Evolutionary conservation across 352 stramenopile genomes (phyloP).

Genomic region (Phytophthora fragariaefolia): DNA sequence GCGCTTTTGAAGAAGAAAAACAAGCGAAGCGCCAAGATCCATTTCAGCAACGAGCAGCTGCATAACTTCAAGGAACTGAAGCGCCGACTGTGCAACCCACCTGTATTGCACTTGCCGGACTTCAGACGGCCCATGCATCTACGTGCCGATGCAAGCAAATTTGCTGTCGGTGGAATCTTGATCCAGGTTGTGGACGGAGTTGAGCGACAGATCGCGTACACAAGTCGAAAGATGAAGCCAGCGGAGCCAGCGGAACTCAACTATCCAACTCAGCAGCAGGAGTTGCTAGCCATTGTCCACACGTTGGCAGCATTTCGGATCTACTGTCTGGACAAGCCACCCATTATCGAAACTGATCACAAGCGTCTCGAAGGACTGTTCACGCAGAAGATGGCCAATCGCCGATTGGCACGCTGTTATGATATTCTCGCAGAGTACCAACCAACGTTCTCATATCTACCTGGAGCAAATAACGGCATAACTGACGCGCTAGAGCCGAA

Average conservation of each 20-base stretch:
- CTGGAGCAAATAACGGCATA: slow-evolving; percentile 26
- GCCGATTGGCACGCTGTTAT: slow-evolving; percentile 12
- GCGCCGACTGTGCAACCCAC: not conserved
- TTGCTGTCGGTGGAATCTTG: slow-evolving; percentile 6
- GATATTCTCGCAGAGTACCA: slow-evolving; percentile 20
- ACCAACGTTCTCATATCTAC: slow-evolving; percentile 26
- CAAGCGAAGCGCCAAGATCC: slow-evolving; percentile 8
- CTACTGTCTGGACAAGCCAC: slow-evolving; percentile 6
- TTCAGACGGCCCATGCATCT: slow-evolving; percentile 7
- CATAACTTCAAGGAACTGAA: slow-evolving; percentile 12
- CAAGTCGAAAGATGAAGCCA: slow-evolving; percentile 28
- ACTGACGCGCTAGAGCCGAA: slow-evolving; percentile 10
- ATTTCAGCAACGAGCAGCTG: slow-evolving; percentile 5
- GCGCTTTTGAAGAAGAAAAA: slow-evolving; percentile 2
- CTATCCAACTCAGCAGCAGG: slow-evolving; percentile 20
- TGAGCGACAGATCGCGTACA: slow-evolving; percentile 13
- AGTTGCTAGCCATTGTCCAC: too few species aligned
- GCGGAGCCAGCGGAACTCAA: slow-evolving; percentile 27
- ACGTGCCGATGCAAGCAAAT: slow-evolving; percentile 16
- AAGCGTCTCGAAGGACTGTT: slow-evolving; percentile 19
- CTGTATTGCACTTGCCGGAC: slow-evolving; percentile 6
- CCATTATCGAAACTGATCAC: slow-evolving; percentile 16
- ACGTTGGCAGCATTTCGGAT: not conserved
- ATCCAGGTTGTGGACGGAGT: slow-evolving; percentile 8
- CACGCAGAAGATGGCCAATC: slow-evolving; percentile 19